Evolutionary conservation across 164 flowering plant species (phyloP).

Genomic region (Magnolia changhungtana): DNA sequence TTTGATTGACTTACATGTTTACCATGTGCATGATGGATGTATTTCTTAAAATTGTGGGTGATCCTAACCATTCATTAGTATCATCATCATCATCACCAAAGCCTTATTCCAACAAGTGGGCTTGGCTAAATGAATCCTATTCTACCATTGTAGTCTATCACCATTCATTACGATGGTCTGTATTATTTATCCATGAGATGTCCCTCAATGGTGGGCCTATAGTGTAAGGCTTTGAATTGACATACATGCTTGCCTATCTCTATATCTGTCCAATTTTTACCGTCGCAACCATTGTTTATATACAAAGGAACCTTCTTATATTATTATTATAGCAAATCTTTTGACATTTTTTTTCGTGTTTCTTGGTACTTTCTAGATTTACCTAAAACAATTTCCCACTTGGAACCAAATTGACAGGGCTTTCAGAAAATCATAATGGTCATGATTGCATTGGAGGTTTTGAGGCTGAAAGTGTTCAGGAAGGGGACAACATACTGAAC

Average conservation of each 20-base stretch:
- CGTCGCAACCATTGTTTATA: background rate
- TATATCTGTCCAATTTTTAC: no score
- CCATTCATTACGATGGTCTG: background rate
- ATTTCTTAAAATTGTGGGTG: background rate
- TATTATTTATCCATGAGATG: no score
- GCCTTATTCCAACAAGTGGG: no score
- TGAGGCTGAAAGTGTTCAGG: slow-evolving; percentile 16
- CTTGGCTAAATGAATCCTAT: no score
- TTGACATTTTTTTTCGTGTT: background rate
- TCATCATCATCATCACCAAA: no score
- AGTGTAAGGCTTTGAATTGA: no score
- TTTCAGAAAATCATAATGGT: slow-evolving; percentile 11
- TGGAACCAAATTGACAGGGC: slow-evolving; percentile 9
- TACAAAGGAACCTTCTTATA: background rate
- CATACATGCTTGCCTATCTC: no score
- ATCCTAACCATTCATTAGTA: no score
- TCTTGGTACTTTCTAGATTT: background rate
- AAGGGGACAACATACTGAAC: slow-evolving; percentile 5
- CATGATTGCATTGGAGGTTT: slow-evolving; percentile 15
- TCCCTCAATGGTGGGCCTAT: no score
- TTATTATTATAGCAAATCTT: background rate
- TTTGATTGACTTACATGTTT: background rate
- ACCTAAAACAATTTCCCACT: background rate
- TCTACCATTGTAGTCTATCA: background rate
- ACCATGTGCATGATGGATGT: background rate